A percentile compares a stretch with the other conserved stretches of the same genome.
phyloP scores from a whole-genome alignment of 192 early-diverging fungal species.

The Pilobolus umbonatus region DNA sequence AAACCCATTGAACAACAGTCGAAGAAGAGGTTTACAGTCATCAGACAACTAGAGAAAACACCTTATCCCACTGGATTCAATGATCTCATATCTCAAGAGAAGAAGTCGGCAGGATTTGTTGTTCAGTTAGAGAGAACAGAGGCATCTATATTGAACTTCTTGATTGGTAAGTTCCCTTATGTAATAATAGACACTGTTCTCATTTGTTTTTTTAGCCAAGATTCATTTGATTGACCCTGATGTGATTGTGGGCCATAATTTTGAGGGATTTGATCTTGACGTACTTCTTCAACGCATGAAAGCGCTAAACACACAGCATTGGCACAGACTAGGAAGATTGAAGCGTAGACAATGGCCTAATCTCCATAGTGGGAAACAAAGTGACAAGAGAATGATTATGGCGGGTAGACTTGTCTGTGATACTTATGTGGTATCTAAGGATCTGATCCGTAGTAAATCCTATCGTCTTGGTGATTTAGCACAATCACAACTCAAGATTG shows the following conservation, averaged over 20 bases:
- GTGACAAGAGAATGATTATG: conserved; percentile 38
- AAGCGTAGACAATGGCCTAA: conserved; percentile 65
- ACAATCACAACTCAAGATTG: conserved; percentile 66
- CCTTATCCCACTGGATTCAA: conserved; percentile 82
- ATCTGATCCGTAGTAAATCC: conserved; percentile 79
- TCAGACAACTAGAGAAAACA: conserved; percentile 68
- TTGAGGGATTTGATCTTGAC: conserved; percentile 92
- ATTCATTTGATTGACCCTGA: conserved; percentile 85
- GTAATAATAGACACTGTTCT: background rate
- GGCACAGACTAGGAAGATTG: conserved; percentile 88
- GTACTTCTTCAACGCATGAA: conserved; percentile 93
- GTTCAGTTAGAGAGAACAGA: conserved; percentile 70
- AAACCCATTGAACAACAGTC: conserved; percentile 39
- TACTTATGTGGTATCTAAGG: conserved; percentile 85
- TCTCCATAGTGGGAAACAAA: too few relatives aligned
- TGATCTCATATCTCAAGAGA: conserved; percentile 42
- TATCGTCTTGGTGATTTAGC: conserved; percentile 81
- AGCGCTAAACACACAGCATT: conserved; percentile 64
- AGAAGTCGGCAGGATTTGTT: conserved; percentile 25
- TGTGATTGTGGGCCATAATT: conserved; percentile 93
- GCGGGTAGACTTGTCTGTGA: conserved; percentile 90
- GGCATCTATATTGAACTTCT: conserved; percentile 68
- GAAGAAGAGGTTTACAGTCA: conserved; percentile 55
- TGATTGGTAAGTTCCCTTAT: conserved; percentile 51
- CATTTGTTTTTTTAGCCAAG: conserved; percentile 41